phyloP scores from a whole-genome alignment of 2,329 filamentous ascomycete genomes.

The Diplodia scrobiculata region DNA sequence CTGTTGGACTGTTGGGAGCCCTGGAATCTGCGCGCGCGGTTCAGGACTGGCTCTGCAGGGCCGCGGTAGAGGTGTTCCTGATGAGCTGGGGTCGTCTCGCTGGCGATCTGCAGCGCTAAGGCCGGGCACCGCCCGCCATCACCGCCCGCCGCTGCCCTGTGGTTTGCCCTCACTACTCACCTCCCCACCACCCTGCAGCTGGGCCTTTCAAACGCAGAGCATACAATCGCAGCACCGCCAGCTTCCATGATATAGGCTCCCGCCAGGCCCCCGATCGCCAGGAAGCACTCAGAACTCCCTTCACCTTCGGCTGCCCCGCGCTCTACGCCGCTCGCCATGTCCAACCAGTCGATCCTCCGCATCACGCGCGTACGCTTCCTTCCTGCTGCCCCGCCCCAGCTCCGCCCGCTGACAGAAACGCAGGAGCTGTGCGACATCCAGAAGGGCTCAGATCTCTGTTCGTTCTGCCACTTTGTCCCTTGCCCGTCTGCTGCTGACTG shows the following conservation, averaged over 20 bases:
- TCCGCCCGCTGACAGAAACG: constrained; percentile 30
- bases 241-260: constrained; percentile 12
- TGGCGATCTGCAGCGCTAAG: constrained; percentile 9
- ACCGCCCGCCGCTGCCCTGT: constrained; percentile 1
- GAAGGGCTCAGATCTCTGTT: constrained; percentile 80
- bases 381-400: constrained; percentile 9
- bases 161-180: background rate
- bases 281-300: background rate
- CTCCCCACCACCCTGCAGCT: constrained; percentile 12
- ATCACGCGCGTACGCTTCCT: constrained; percentile 70
- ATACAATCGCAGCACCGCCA: constrained; percentile 4
- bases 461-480: constrained; percentile 39
- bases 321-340: constrained; percentile 53
- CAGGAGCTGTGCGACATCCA: constrained; percentile 87
- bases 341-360: constrained; percentile 83
- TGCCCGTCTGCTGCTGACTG: constrained; percentile 31
- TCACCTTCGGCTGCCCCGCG: constrained; percentile 1
- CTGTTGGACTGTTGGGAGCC: background rate
- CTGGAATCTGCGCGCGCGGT: constrained; percentile 2
- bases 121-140: constrained; percentile 3
- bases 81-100: background rate
- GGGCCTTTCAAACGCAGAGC: background rate
- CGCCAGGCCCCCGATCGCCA: background rate
- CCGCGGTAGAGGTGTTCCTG: background rate
- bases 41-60: background rate